A percentile compares a stretch with the other conserved stretches of the same genome.
Conservation (phyloP, 805 yeast species). For the Monosporozyma servazzii region DNA sequence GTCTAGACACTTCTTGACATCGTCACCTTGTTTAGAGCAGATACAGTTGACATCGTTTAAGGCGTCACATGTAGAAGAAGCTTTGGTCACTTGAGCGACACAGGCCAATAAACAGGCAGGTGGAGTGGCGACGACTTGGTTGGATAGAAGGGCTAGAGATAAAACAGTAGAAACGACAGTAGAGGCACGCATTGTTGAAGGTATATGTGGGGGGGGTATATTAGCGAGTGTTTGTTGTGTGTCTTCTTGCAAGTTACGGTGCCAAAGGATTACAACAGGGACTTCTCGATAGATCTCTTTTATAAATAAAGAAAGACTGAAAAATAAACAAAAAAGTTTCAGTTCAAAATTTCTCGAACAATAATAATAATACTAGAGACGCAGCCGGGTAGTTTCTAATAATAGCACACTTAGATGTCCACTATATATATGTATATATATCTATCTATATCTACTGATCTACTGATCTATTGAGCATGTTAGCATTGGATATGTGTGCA, state of each 20-base stretch:
- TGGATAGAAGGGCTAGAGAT: slow-evolving; percentile 22
- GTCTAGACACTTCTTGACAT: slow-evolving; percentile 54
- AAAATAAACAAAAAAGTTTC: background rate
- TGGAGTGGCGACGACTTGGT: slow-evolving; percentile 53
- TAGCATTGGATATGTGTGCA: too few relatives aligned
- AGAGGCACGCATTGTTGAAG: slow-evolving; percentile 21
- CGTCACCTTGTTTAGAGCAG: slow-evolving; percentile 47
- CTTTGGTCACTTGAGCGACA: slow-evolving; percentile 58
- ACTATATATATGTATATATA: too few relatives aligned
- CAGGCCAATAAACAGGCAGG: slow-evolving; percentile 92
- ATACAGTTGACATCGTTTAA: slow-evolving; percentile 61
- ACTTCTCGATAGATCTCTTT: background rate
- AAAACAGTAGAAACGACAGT: slow-evolving; percentile 21
- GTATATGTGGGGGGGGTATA: background rate
- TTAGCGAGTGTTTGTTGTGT: background rate
- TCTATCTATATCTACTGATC: too few relatives aligned
- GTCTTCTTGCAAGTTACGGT: too few relatives aligned
- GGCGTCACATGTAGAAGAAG: slow-evolving; percentile 44
- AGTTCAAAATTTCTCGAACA: background rate
- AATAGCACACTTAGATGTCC: too few relatives aligned
- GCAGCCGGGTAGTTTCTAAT: background rate
- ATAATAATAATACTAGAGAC: background rate
- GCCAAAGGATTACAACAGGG: too few relatives aligned
- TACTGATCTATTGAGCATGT: too few relatives aligned
- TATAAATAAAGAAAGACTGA: background rate